phyloP scores from a whole-genome alignment of 768 basidiomycete species.

The Neoboletus magnificus region DNA sequence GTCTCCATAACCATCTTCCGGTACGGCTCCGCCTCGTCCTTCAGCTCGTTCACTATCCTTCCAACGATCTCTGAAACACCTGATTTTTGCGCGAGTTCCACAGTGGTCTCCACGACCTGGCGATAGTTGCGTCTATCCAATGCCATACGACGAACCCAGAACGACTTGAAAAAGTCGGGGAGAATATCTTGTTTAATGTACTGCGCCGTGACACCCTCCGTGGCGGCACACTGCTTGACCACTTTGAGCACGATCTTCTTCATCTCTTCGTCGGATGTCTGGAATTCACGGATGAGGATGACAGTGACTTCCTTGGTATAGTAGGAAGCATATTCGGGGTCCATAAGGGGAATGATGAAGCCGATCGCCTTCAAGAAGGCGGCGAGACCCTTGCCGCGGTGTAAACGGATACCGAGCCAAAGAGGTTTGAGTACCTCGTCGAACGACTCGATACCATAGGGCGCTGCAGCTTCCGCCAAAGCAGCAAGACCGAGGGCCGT shows the following conservation, averaged over 20 bases:
- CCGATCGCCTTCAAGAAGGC: slow-evolving; percentile 91
- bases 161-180: slow-evolving; percentile 98
- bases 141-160: slow-evolving; percentile 99
- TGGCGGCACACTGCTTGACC: slow-evolving; percentile 97
- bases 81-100: slow-evolving; percentile 95
- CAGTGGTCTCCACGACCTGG: slow-evolving; percentile 98
- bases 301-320: slow-evolving; percentile 98
- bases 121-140: slow-evolving; percentile 94
- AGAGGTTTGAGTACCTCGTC: slow-evolving; percentile 87
- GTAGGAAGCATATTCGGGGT: slow-evolving; percentile 98
- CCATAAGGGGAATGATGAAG: slow-evolving; percentile 99
- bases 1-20: slow-evolving; percentile 99
- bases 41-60: slow-evolving; percentile 62
- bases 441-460: slow-evolving; percentile 99
- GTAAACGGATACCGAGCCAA: slow-evolving; percentile 75
- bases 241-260: slow-evolving; percentile 99
- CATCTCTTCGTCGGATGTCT: slow-evolving; percentile 99
- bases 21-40: slow-evolving; percentile 69
- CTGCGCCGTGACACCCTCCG: slow-evolving; percentile 92
- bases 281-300: slow-evolving; percentile 97
- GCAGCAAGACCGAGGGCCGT: slow-evolving; percentile 80
- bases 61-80: slow-evolving; percentile 97
- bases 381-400: slow-evolving; percentile 75
- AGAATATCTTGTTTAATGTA: slow-evolving; percentile 98
- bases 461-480: slow-evolving; percentile 93